Base-by-base conservation (phyloP, 202 grass and related monocot genomes). In the Carex arenaria region DNA sequence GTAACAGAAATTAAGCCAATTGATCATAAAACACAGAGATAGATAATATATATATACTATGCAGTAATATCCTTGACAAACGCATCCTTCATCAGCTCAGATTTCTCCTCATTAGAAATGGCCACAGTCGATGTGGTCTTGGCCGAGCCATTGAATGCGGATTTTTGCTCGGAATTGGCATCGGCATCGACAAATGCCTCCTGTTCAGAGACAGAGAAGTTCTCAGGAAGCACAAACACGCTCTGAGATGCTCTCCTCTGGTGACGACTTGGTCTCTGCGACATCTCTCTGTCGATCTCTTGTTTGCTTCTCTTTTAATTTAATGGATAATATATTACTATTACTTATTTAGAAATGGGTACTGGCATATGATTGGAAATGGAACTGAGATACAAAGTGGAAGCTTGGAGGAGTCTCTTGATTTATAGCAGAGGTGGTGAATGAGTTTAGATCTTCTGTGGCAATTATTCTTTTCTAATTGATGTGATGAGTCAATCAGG, bases 241-340 rank as follows among this genome's bases (percentile, higher is more conserved):
- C 90, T 83, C 86, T 97, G 89, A 2, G 94, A 97, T 77, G 94
- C 90, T 84, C 88, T 89, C 88, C 94, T 56, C 71, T 92, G 92
- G 88, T 92, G 92, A 79, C 87, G 86, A 2, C 85, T 89, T 4
- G 85, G 31, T 85, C 88, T 87, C 57, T 92, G 85, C 72, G 91
- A 94, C 94, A 97, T 97, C 85, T 67, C 31, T 79, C 15, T 8
- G 0, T 3, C 32, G 3, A 0, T 34, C 36, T 40, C 38, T 40
- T 40, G 5, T 17, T 47, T 22, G 17, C 28, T 60, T 32, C 2
- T 82, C 75, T n/a, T 80, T 69, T 26, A 26, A 26, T 26, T 19
- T 19, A 34, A 62, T 40, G 10, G 47, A 75, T 38, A 13, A 52
- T 53, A 45, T 1, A 23, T 12, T n/a, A 12, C 40, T 38, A 38